A percentile compares a stretch with the other conserved stretches of the same genome.
phyloP scores from a whole-genome alignment of 2,329 filamentous ascomycete genomes.

The Pyrenochaeta sp. region DNA sequence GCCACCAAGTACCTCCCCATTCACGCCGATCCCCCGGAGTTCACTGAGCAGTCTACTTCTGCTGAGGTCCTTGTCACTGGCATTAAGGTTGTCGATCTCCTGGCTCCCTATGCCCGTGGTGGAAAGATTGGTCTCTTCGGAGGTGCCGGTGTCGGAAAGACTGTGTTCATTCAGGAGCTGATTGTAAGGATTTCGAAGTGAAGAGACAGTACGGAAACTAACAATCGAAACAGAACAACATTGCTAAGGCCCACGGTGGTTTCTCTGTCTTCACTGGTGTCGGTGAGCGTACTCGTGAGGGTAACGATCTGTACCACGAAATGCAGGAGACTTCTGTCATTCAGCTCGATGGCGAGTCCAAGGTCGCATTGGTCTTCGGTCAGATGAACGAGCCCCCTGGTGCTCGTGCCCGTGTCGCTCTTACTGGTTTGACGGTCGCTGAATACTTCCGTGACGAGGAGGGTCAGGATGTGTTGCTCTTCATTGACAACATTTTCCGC shows the following conservation, averaged over 20 bases:
- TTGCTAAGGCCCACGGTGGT: constrained; percentile 99
- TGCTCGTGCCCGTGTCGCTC: constrained; percentile 98
- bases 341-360: constrained; percentile 98
- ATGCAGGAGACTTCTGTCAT: constrained; percentile 99
- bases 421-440: constrained; percentile 82
- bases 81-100: constrained; percentile 99
- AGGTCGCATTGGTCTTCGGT: constrained; percentile 99
- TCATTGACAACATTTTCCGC: constrained; percentile 99
- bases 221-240: constrained; percentile 81
- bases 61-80: constrained; percentile 98
- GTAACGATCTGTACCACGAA: constrained; percentile 99
- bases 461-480: constrained; percentile 97
- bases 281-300: constrained; percentile 99
- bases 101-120: constrained; percentile 99
- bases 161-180: constrained; percentile 99
- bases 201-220: constrained; percentile 21
- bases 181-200: constrained; percentile 70
- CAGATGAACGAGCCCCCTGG: constrained; percentile 99
- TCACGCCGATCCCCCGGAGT: constrained; percentile 91
- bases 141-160: constrained; percentile 99
- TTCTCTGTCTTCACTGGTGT: constrained; percentile 99
- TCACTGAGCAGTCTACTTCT: constrained; percentile 93
- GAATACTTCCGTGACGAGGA: constrained; percentile 84
- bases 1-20: constrained; percentile 86
- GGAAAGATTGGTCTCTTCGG: constrained; percentile 99